Percentiles rank a stretch among this genome's conserved stretches.
phyloP scores from a whole-genome alignment of 306 rosid genomes.

The Dicorynia guianensis region DNA sequence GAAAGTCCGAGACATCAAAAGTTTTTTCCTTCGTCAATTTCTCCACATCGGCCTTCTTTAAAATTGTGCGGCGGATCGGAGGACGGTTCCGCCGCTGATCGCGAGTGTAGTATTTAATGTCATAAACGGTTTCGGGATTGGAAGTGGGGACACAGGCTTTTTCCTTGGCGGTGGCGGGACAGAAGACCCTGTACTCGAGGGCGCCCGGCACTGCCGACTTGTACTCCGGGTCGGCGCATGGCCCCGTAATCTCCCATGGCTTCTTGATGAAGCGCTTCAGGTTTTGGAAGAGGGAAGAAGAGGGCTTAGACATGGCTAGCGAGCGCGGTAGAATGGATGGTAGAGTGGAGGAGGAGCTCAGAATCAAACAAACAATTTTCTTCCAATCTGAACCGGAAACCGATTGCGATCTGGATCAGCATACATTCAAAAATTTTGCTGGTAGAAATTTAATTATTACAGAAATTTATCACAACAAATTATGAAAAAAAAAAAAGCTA shows the following conservation, averaged over 20 bases:
- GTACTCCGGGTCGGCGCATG: conserved; percentile 82
- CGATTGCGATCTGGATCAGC: not conserved
- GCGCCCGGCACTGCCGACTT: conserved; percentile 67
- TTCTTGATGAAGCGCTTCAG: conserved; percentile 79
- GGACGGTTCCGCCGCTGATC: conserved; percentile 99
- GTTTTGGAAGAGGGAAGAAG: conserved; percentile 55
- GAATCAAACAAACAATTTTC: not conserved
- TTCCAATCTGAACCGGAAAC: not conserved
- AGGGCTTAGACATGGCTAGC: conserved; percentile 46
- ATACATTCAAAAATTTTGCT: no score
- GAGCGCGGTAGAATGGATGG: not conserved
- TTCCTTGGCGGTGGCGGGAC: conserved; percentile 74
- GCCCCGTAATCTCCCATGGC: conserved; percentile 99
- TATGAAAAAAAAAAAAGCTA: no score
- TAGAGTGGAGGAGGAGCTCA: not conserved
- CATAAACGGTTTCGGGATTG: conserved; percentile 84
- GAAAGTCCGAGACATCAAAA: conserved; percentile 65
- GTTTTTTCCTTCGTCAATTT: conserved; percentile 63
- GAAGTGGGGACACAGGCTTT: conserved; percentile 66
- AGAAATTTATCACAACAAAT: no score
- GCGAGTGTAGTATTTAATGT: conserved; percentile 80
- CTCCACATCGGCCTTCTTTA: conserved; percentile 71
- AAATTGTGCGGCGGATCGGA: conserved; percentile 70
- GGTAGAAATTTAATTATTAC: no score
- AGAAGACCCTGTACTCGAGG: conserved; percentile 70